Percentiles rank a stretch among this genome's conserved stretches.
These are phyloP conservation scores for Knoxia roxburghii DNA, from an alignment of 257 asterid genomes.

Conservation along the genomic window DNA sequence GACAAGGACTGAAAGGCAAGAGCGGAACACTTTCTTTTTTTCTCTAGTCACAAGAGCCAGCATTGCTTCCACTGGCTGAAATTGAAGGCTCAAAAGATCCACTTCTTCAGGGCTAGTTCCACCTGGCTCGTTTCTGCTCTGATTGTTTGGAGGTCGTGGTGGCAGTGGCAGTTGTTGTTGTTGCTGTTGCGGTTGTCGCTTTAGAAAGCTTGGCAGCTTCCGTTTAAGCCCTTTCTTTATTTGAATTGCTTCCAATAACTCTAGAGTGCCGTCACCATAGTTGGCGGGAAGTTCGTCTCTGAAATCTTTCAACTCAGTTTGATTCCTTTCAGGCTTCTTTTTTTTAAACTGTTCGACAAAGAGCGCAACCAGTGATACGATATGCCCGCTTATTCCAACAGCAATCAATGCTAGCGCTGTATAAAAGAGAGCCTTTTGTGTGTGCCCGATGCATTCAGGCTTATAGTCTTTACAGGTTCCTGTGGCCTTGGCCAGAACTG, in stretches of 20 bases:
- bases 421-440: constrained; percentile 45
- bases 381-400: constrained; percentile 34
- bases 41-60: background rate
- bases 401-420: constrained; percentile 39
- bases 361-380: constrained; percentile 26
- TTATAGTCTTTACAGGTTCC: constrained; percentile 38
- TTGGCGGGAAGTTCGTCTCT: too few species aligned
- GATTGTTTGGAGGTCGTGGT: background rate
- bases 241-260: background rate
- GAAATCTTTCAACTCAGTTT: background rate
- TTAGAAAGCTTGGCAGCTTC: background rate
- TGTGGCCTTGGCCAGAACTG: constrained; percentile 30
- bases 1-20: constrained; percentile 9
- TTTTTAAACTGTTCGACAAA: constrained; percentile 19
- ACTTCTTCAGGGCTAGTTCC: background rate
- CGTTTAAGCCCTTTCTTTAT: background rate
- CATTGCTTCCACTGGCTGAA: constrained; percentile 18
- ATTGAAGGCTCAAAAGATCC: background rate
- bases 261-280: background rate
- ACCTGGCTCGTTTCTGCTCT: background rate
- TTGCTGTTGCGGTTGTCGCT: too few species aligned
- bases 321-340: background rate
- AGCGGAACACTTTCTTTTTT: background rate
- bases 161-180: background rate
- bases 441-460: constrained; percentile 37